Base-by-base conservation (phyloP, 805 yeast species). In the Allodekkera sacchari region DNA sequence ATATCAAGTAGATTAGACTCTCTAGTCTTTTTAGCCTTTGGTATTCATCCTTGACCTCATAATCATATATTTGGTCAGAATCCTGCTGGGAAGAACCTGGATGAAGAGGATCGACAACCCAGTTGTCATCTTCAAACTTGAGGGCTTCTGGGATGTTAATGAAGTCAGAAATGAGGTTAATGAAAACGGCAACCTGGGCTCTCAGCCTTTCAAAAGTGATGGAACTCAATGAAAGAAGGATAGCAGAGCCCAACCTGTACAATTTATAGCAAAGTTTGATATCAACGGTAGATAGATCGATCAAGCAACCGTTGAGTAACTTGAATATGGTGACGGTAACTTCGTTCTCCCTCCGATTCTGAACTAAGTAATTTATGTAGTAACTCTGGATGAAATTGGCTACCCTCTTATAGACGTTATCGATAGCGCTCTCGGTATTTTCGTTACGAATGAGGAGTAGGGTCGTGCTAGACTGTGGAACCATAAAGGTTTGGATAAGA, bases 291-390 rank as follows among this genome's bases (percentile, higher is more conserved):
- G 71, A 57, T 4, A 65, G 46, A n/a, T 57, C 51, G 0, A 67
- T 39, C 6, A 76, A 41, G 4, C 66, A 42, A 22, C 59, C 61
- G 45, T 76, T 77, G 12, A 69, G 48, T 11, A 77, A 49, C 31
- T 60, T 59, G 27, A 76, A 47, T 2, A 64, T 44, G 3, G 45
- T 23, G 6, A 60, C 47, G 7, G 52, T 32, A 7, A 45, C 32
- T 21, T 42, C 45, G 3, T 53, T 36, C 28, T 52, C 59, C 18
- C 44, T 44, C 33, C 45, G 47, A 3, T 36, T 35, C 3, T 29
- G 34, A 2, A 30, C 17, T 19, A 50, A 48, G 2, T 33, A 17
- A 24, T 39, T 38, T 7, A 37, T 28, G 5, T 36, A 40, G 25
- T 41, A 50, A 6, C 26, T 20, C 10, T 34, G 18, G 10, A 44